These are phyloP conservation scores for Fusarium solani-melongenae DNA, from an alignment of 2,329 filamentous ascomycete genomes.

Conservation along the genomic window DNA sequence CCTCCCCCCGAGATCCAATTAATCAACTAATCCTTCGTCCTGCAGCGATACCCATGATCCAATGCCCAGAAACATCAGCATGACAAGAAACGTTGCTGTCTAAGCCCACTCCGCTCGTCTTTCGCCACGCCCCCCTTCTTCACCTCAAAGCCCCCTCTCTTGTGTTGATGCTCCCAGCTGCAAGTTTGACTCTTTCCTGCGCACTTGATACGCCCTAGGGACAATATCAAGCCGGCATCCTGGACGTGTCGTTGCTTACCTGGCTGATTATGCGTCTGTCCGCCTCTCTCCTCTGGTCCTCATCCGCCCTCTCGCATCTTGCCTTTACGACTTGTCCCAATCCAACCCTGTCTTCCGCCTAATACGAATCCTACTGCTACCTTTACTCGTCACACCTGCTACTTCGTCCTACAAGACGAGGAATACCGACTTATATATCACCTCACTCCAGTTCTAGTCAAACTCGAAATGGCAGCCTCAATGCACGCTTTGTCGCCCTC, in stretches of 20 bases:
- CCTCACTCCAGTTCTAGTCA: background rate
- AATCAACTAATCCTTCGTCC: background rate
- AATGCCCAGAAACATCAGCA: background rate
- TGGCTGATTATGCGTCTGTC: background rate
- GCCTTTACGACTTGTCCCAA: slow-evolving; percentile 3
- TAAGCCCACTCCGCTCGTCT: slow-evolving; percentile 14
- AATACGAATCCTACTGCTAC: slow-evolving; percentile 18
- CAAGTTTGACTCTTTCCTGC: background rate
- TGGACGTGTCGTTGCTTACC: slow-evolving; percentile 12
- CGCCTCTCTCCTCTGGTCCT: background rate
- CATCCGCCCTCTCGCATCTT: background rate
- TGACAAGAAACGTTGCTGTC: slow-evolving; percentile 1
- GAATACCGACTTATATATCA: slow-evolving; percentile 16
- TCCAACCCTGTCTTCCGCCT: slow-evolving; percentile 14
- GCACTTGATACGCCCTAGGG: background rate
- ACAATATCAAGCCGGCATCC: slow-evolving; percentile 32
- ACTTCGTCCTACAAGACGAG: background rate
- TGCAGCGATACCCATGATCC: background rate
- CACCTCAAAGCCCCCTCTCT: slow-evolving; percentile 28
- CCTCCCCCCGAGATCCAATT: background rate
- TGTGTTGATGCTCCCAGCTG: slow-evolving; percentile 20
- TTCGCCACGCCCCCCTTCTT: slow-evolving; percentile 14
- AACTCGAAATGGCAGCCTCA: slow-evolving; percentile 23
- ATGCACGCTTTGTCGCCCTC: slow-evolving; percentile 29
- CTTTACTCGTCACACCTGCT: slow-evolving; percentile 17